phyloP scores from a whole-genome alignment of 2,329 filamentous ascomycete species.

The Neonectria ditissima region DNA sequence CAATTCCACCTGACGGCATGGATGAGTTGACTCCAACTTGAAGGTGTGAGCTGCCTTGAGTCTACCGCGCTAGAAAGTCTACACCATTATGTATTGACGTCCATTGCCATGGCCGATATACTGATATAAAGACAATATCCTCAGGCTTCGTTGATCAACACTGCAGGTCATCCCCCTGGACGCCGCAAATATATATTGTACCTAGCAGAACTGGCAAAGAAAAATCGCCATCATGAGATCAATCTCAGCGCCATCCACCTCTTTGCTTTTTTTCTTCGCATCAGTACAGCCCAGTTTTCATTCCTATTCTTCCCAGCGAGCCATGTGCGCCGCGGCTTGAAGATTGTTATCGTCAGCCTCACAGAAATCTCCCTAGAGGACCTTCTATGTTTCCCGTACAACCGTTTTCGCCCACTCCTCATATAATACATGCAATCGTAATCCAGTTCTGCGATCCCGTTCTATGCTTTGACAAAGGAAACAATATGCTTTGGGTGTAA shows the following conservation, averaged over 20 bases:
- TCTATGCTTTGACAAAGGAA: slow-evolving; percentile 40
- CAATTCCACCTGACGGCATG: no score
- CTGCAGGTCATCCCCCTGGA: slow-evolving; percentile 15
- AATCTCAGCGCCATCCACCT: slow-evolving; percentile 18
- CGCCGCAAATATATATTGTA: slow-evolving; percentile 20
- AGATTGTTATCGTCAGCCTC: slow-evolving; percentile 38
- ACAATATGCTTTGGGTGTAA: slow-evolving; percentile 10
- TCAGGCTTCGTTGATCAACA: slow-evolving; percentile 18
- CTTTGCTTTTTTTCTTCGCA: slow-evolving; percentile 13
- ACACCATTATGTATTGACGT: no score
- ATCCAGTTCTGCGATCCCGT: slow-evolving; percentile 20
- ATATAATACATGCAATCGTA: slow-evolving; percentile 42
- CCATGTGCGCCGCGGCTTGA: slow-evolving; percentile 25
- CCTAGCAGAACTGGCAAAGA: slow-evolving; percentile 19
- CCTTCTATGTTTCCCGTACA: slow-evolving; percentile 31
- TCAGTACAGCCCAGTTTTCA: background rate
- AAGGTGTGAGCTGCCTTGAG: no score
- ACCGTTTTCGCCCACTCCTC: slow-evolving; percentile 16
- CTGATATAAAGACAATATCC: background rate
- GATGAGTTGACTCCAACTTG: no score
- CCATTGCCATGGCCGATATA: no score
- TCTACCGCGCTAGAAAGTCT: no score
- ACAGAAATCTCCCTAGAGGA: slow-evolving; percentile 23
- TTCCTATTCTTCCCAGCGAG: slow-evolving; percentile 12
- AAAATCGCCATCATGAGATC: slow-evolving; percentile 21